These are phyloP conservation scores for Roridomyces roridus DNA, from an alignment of 768 basidiomycete genomes.

Conservation along the genomic window DNA sequence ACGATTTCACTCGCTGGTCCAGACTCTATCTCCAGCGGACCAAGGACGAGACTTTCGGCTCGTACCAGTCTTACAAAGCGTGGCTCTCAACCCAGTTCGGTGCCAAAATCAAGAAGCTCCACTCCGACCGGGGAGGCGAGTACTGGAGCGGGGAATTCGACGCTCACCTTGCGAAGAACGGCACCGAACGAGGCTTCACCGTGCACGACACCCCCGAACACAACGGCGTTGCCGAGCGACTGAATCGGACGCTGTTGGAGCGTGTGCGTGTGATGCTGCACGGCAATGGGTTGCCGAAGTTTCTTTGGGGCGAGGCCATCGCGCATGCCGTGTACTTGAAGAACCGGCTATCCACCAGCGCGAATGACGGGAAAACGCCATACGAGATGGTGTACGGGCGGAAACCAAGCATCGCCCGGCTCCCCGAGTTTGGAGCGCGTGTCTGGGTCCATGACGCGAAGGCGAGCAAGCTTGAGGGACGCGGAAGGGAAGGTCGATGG, in stretches of 20 bases:
- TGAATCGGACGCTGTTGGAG: constrained; percentile 37
- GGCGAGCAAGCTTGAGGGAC: constrained; percentile 32
- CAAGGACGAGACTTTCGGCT: constrained; percentile 34
- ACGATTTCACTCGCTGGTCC: constrained; percentile 34
- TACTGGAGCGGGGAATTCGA: constrained; percentile 30
- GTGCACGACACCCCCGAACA: constrained; percentile 36
- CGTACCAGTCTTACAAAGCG: constrained; percentile 32
- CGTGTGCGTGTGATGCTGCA: constrained; percentile 35
- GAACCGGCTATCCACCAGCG: constrained; percentile 31
- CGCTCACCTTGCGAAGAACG: constrained; percentile 24
- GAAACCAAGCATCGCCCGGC: constrained; percentile 26
- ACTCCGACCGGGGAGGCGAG: constrained; percentile 36
- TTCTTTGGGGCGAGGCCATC: constrained; percentile 40
- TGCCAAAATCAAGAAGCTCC: constrained; percentile 32
- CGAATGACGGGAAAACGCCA: constrained; percentile 24
- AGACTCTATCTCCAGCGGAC: constrained; percentile 27
- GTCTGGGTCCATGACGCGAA: constrained; percentile 28
- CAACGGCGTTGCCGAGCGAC: constrained; percentile 44
- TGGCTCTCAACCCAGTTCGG: constrained; percentile 31
- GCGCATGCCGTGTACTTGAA: constrained; percentile 31
- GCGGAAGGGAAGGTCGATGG: constrained; percentile 35
- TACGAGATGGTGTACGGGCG: constrained; percentile 24
- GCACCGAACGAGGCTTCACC: constrained; percentile 27
- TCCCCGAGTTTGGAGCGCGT: constrained; percentile 27
- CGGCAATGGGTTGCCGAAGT: constrained; percentile 29